Evolutionary conservation across 1,139 yeast genomes (phyloP).

Genomic region (Lodderomyces elongisporus): DNA sequence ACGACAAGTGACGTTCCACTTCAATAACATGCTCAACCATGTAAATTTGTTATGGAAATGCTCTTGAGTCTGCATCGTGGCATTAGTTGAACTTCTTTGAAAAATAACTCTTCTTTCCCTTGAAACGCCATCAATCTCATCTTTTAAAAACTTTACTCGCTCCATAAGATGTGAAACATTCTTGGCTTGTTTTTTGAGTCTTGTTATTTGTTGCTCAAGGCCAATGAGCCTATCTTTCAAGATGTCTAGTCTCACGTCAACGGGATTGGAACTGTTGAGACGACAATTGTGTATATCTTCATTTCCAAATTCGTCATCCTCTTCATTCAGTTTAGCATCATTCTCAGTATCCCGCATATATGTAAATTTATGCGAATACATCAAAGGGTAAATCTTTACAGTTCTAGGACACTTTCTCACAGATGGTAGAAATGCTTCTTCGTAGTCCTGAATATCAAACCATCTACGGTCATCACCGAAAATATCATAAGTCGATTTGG

Average conservation of each 20-base stretch:
- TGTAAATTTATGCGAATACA: constrained; percentile 35
- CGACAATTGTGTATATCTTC: constrained; percentile 31
- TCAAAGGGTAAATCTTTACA: constrained; percentile 29
- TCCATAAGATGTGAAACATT: constrained; percentile 13
- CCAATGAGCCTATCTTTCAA: constrained; percentile 24
- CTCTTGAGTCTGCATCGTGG: constrained; percentile 17
- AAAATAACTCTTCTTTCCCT: constrained; percentile 4
- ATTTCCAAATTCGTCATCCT: constrained; percentile 20
- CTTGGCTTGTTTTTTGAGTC: constrained; percentile 12
- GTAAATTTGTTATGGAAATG: constrained; percentile 39
- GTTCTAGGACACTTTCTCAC: constrained; percentile 19
- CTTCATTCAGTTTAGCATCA: constrained; percentile 13
- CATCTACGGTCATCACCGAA: constrained; percentile 35
- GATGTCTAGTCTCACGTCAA: constrained; percentile 26
- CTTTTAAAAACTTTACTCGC: constrained; percentile 21
- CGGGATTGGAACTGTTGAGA: constrained; percentile 23
- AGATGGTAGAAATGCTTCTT: constrained; percentile 34
- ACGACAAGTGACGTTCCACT: constrained; percentile 40
- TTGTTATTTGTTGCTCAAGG: constrained; percentile 20
- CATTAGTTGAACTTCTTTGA: constrained; percentile 6
- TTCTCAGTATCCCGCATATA: constrained; percentile 34
- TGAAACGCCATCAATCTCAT: constrained; percentile 17
- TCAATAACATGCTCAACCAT: constrained; percentile 36
- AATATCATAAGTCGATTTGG: constrained; percentile 19
- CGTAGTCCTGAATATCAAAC: constrained; percentile 42